A percentile compares a stretch with the other conserved stretches of the same genome.
Conservation (phyloP, 1,284 basidiomycete genomes). For the Rhizoctonia solani region DNA sequence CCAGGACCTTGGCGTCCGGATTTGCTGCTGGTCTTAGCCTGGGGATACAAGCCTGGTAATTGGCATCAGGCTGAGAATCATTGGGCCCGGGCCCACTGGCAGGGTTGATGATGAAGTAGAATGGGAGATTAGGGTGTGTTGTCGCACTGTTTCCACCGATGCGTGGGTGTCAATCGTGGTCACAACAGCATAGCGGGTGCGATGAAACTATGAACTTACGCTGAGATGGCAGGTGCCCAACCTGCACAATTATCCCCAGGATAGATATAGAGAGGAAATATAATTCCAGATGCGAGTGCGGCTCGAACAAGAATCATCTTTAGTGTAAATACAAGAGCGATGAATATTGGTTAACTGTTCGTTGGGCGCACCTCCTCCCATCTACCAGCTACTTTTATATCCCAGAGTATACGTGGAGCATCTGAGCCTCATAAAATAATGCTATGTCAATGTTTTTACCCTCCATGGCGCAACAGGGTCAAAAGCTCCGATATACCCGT, state of each 20-base stretch:
- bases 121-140: slow-evolving; percentile 45
- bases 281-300: slow-evolving; percentile 23
- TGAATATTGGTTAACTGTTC: no score
- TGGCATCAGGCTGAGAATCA: slow-evolving; percentile 43
- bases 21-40: slow-evolving; percentile 39
- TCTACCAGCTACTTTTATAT: no score
- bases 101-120: slow-evolving; percentile 48
- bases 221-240: slow-evolving; percentile 21
- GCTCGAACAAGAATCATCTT: slow-evolving; percentile 25
- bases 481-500: no score
- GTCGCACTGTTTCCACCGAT: slow-evolving; percentile 43
- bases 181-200: slow-evolving; percentile 39
- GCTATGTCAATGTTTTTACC: no score
- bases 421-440: no score
- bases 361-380: no score
- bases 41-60: slow-evolving; percentile 46
- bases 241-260: slow-evolving; percentile 23
- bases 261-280: slow-evolving; percentile 22
- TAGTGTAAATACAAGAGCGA: no score
- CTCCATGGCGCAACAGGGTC: no score
- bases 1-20: slow-evolving; percentile 46
- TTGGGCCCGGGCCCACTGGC: slow-evolving; percentile 46
- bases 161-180: slow-evolving; percentile 42
- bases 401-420: no score
- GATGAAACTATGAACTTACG: slow-evolving; percentile 5